Evolutionary conservation across 768 basidiomycete genomes (phyloP).

Genomic region (Tubosaeta sp.): DNA sequence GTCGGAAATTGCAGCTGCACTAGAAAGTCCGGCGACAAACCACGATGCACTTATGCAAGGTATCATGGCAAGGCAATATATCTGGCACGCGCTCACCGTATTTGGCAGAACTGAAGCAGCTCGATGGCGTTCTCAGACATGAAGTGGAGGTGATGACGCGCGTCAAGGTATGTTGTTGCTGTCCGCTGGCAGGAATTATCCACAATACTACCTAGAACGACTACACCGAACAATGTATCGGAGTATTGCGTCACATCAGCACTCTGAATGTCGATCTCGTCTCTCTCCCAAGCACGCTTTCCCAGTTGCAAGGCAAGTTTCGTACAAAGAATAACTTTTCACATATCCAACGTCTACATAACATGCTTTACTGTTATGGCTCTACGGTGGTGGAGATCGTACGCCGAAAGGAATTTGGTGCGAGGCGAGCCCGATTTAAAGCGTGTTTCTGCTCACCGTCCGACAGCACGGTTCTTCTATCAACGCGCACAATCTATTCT

Average conservation of each 20-base stretch:
- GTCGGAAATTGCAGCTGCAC: constrained; percentile 41
- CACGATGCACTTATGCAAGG: constrained; percentile 52
- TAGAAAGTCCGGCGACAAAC: constrained; percentile 56
- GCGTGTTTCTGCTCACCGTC: constrained; percentile 2
- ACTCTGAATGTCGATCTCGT: constrained; percentile 78
- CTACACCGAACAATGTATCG: constrained; percentile 64
- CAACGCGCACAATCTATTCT: constrained; percentile 76
- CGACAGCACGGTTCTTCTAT: constrained; percentile 70
- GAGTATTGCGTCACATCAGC: constrained; percentile 70
- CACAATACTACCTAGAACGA: constrained; percentile 49
- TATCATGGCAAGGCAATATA: constrained; percentile 17
- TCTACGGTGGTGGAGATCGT: constrained; percentile 90
- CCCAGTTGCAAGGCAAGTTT: constrained; percentile 65
- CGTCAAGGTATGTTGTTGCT: constrained; percentile 42
- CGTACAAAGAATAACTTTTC: constrained; percentile 78
- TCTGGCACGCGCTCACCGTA: constrained; percentile 1
- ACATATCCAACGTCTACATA: constrained; percentile 87
- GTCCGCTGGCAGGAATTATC: neutral
- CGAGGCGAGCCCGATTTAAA: constrained; percentile 22
- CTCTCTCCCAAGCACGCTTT: constrained; percentile 61
- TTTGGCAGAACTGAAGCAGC: constrained; percentile 54
- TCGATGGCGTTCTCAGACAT: constrained; percentile 56
- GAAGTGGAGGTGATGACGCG: constrained; percentile 57
- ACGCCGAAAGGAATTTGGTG: constrained; percentile 84
- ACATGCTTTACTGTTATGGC: constrained; percentile 88